Evolutionary conservation across 768 basidiomycete genomes (phyloP), one percentile per base, ranked within the genome.

Genomic region (Megacollybia marginata): DNA sequence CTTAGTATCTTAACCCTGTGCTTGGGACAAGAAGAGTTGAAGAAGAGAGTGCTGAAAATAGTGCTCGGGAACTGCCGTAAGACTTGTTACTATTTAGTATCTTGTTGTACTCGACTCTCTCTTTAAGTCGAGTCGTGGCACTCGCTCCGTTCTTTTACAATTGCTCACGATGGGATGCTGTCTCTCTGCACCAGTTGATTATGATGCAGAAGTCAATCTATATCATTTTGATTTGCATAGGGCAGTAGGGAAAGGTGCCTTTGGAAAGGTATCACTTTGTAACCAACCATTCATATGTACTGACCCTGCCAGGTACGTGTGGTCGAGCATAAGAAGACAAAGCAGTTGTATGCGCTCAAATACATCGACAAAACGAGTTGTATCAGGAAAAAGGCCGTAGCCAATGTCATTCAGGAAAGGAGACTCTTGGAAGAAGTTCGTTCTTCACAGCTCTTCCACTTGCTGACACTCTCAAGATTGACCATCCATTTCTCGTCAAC

Each of bases 191-290:
- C 87, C 88, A 18, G 79, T 93, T 57, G 90, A 93, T 71, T 90
- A 89, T 65, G 83, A 88, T 55, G 73, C 77, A 44, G 89, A 92
- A 60, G 81, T 86, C 66, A 90, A 82, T 62, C 84, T 99, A 45
- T 98, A 87, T 69, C 95, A 98, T 70, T 99, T 98, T 62, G 90
- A 95, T 63, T 85, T 99, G 44, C 85, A 96, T 63, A 81, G 93
- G 44, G 91, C 89, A 18, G 91, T 98, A 12, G 96, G 96, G 40
- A 96, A 92, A 66, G 95, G 96, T 42, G 92, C 95, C 20, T 99
- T 98, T 72, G 95, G 95, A 65, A 98, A 97, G 83, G 94, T 93
- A 47, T 33, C 75, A 64, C 36, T 23, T 49, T 47, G 33, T 32
- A 33, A 52, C 47, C 48, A 50, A 49, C 44, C 33, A 4, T 46